Evolutionary conservation across 257 asterid genomes (phyloP).

Genomic region (Nicotiana obtusifolia): DNA sequence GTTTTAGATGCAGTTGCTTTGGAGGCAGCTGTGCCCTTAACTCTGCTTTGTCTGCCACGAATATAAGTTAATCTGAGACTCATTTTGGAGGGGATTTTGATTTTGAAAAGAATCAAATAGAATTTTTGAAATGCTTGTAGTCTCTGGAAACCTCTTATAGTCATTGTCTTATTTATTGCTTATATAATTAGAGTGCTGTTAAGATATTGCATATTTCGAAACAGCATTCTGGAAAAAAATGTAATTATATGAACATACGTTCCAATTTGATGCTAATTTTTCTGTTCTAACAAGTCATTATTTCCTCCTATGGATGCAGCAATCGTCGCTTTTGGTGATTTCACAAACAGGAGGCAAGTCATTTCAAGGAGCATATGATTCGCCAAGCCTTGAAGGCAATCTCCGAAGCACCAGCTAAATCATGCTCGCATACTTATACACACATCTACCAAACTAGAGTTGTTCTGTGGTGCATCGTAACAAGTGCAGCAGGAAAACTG

Average conservation of each 20-base stretch:
- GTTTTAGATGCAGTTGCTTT: neutral
- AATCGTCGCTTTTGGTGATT: constrained; percentile 58
- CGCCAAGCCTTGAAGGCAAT: constrained; percentile 1
- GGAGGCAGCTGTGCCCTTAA: neutral
- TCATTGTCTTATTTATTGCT: neutral
- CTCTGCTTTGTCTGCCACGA: neutral
- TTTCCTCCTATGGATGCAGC: constrained; percentile 33
- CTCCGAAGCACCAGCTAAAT: constrained; percentile 1
- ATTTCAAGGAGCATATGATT: constrained; percentile 22
- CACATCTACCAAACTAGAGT: neutral
- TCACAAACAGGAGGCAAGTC: constrained; percentile 35
- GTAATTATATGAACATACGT: neutral
- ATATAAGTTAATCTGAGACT: neutral
- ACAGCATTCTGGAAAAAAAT: neutral
- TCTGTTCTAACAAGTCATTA: neutral
- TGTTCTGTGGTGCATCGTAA: neutral
- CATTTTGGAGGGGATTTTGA: neutral
- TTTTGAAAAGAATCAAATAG: neutral
- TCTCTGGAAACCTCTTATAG: neutral
- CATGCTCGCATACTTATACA: neutral
- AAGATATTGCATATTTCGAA: neutral
- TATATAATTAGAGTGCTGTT: neutral
- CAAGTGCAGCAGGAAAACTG: constrained; percentile 3
- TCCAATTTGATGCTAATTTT: neutral
- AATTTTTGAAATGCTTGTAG: neutral